A percentile compares a stretch with the other conserved stretches of the same genome.
Conservation (phyloP, 1,139 yeast genomes). For the Lipomyces yarrowii region DNA sequence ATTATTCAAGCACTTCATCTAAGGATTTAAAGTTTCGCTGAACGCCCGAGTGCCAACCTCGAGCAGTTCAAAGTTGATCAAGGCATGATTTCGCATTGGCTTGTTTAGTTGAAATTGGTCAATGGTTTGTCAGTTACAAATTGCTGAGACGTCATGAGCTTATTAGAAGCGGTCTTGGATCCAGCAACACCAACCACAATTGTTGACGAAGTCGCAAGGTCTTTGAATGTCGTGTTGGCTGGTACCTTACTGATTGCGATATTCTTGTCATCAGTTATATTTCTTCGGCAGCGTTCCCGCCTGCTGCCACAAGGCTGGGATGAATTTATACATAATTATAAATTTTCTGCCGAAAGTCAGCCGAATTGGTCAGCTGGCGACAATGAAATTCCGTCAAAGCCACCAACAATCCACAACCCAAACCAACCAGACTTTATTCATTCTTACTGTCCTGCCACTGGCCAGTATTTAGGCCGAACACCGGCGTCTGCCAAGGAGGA, state of each 20-base stretch:
- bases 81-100: too few relatives aligned
- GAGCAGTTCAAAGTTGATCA: too few relatives aligned
- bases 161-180: neutral
- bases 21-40: too few relatives aligned
- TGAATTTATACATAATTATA: neutral
- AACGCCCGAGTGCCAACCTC: too few relatives aligned
- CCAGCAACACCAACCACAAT: neutral
- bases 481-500: constrained; percentile 64
- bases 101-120: too few relatives aligned
- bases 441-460: constrained; percentile 94
- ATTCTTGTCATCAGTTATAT: neutral
- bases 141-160: neutral
- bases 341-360: constrained; percentile 7
- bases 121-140: neutral
- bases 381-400: neutral
- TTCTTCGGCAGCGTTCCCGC: neutral
- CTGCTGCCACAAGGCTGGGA: neutral
- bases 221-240: neutral
- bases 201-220: neutral
- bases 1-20: too few relatives aligned
- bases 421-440: constrained; percentile 51
- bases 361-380: constrained; percentile 5
- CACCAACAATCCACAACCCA: constrained; percentile 2
- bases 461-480: constrained; percentile 78
- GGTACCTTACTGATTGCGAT: neutral